A percentile compares a stretch with the other conserved stretches of the same genome.
These are phyloP conservation scores for Hippophae tibetana DNA, from an alignment of 306 rosid genomes.

Conservation along the genomic window DNA sequence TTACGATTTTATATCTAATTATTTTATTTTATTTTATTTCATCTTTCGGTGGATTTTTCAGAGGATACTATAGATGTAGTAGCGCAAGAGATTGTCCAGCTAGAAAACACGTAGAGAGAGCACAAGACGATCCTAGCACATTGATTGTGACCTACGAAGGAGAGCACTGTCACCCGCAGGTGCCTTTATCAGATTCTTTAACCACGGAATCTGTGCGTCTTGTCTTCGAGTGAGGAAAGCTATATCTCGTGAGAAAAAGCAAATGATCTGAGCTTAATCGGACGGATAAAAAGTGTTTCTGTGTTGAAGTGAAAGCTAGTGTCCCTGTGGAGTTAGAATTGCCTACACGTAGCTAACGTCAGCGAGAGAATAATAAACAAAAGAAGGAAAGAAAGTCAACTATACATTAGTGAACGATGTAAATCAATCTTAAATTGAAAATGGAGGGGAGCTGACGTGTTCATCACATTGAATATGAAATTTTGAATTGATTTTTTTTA, in stretches of 20 bases:
- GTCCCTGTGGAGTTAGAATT: neutral
- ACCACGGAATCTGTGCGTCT: neutral
- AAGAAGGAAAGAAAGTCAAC: neutral
- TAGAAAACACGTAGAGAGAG: constrained; percentile 77
- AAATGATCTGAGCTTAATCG: neutral
- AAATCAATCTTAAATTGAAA: neutral
- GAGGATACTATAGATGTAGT: constrained; percentile 77
- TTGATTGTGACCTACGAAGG: constrained; percentile 41
- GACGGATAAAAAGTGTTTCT: neutral
- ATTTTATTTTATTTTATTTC: neutral
- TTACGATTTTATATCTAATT: neutral
- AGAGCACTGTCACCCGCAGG: constrained; percentile 34
- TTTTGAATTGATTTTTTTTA: neutral
- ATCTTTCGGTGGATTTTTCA: constrained; percentile 11
- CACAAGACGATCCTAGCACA: constrained; percentile 33
- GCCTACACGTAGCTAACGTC: neutral
- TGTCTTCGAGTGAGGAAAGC: neutral
- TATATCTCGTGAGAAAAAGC: neutral
- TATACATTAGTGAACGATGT: neutral
- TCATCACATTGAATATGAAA: neutral
- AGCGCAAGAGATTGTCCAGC: constrained; percentile 75
- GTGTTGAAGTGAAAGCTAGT: neutral
- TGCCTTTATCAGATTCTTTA: neutral
- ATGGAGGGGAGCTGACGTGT: neutral
- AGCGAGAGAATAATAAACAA: neutral